A percentile compares a stretch with the other conserved stretches of the same genome.
Conservation (phyloP, 192 early-diverging fungal genomes). For the Mortierella hygrophila region DNA sequence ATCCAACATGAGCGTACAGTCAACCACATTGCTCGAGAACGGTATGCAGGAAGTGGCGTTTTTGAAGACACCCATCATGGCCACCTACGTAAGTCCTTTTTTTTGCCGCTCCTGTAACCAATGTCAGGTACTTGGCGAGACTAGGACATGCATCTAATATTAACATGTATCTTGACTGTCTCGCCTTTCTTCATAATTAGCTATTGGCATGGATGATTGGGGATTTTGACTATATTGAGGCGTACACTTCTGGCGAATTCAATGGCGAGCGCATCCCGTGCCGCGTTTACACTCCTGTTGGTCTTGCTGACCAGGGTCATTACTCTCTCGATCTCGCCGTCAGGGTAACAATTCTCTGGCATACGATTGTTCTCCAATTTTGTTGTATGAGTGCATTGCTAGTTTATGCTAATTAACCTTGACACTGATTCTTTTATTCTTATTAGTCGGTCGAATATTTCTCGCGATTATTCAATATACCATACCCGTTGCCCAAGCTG, state of each 20-base stretch:
- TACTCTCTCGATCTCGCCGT: conserved; percentile 55
- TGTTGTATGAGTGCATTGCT: too few relatives aligned
- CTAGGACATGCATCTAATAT: neutral
- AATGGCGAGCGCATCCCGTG: conserved; percentile 58
- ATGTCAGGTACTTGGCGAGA: neutral
- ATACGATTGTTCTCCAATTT: neutral
- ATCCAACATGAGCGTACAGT: conserved; percentile 64
- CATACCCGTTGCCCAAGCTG: conserved; percentile 61
- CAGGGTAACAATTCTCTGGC: conserved; percentile 62
- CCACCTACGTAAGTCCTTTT: conserved; percentile 46
- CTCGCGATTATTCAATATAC: conserved; percentile 59
- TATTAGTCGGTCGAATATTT: conserved; percentile 50
- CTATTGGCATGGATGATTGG: conserved; percentile 67
- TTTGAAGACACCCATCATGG: conserved; percentile 54
- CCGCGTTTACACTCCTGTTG: conserved; percentile 63
- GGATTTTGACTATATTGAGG: conserved; percentile 61
- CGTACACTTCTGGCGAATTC: conserved; percentile 43
- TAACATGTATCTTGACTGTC: neutral
- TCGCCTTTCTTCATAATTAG: conserved; percentile 58
- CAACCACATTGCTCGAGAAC: conserved; percentile 35
- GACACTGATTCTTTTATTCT: too few relatives aligned
- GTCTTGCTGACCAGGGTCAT: conserved; percentile 48
- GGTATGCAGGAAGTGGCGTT: conserved; percentile 54
- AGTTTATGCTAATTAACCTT: too few relatives aligned
- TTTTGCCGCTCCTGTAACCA: neutral